These are phyloP conservation scores for Hanseniaspora singularis DNA, from an alignment of 805 yeast genomes.

Conservation along the genomic window DNA sequence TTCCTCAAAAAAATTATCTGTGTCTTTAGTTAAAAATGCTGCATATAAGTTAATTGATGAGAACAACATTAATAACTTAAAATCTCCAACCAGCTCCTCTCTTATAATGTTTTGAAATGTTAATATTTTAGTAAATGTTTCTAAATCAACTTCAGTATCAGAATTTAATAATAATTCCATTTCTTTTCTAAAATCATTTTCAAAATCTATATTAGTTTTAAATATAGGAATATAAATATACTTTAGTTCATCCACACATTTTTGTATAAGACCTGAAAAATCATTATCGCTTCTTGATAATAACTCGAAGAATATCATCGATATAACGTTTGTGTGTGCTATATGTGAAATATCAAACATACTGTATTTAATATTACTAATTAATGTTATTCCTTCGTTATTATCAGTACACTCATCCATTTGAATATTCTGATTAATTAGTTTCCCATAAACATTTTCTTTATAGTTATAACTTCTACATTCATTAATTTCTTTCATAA, in stretches of 20 bases:
- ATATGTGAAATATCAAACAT: slow-evolving; percentile 11
- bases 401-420: not conserved
- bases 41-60: slow-evolving; percentile 15
- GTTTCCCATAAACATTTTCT: slow-evolving; percentile 1
- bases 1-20: slow-evolving; percentile 7
- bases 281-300: too few relatives aligned
- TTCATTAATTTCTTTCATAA: not conserved
- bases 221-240: not conserved
- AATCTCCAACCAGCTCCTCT: slow-evolving; percentile 15
- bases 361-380: slow-evolving; percentile 2
- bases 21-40: not conserved
- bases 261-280: not conserved
- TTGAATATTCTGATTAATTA: not conserved
- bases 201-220: not conserved
- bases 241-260: slow-evolving; percentile 1
- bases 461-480: slow-evolving; percentile 4
- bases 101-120: slow-evolving; percentile 11
- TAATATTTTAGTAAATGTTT: not conserved
- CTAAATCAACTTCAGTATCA: not conserved
- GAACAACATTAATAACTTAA: slow-evolving; percentile 18
- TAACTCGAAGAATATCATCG: slow-evolving; percentile 8
- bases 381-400: not conserved
- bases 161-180: not conserved
- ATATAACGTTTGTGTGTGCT: slow-evolving; percentile 4
- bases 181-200: not conserved